These are phyloP conservation scores for Aspergillus costaricaensis DNA, from an alignment of 2,329 filamentous ascomycete species.

Conservation along the genomic window DNA sequence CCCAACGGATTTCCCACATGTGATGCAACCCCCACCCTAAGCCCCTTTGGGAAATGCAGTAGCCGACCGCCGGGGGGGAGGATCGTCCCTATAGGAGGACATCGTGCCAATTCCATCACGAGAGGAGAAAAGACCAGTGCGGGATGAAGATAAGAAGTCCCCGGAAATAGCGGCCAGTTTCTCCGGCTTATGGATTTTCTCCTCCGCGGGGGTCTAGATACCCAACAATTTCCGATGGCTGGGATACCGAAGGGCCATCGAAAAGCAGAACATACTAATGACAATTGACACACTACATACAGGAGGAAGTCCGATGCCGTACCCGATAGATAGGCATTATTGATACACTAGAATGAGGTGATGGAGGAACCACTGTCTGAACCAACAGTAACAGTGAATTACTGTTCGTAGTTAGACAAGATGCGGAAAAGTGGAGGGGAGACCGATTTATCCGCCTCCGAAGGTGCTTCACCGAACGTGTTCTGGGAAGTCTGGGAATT, in stretches of 20 bases:
- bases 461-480: conserved; percentile 8
- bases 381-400: background rate
- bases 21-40: conserved; percentile 36
- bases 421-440: background rate
- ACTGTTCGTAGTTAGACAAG: conserved; percentile 1
- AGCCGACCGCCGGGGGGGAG: conserved; percentile 20
- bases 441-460: conserved; percentile 7
- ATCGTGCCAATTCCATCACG: background rate
- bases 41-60: conserved; percentile 25
- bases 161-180: conserved; percentile 6
- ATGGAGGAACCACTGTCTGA: background rate
- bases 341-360: background rate
- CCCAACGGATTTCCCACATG: conserved; percentile 14
- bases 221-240: background rate
- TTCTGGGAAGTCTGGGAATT: conserved; percentile 7
- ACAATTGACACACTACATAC: too few relatives aligned
- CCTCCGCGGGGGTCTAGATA: background rate
- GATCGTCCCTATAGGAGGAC: background rate
- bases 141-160: conserved; percentile 4
- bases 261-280: too few relatives aligned
- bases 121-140: background rate
- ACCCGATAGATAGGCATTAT: background rate
- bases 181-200: background rate
- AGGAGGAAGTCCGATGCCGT: background rate
- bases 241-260: background rate